Evolutionary conservation across 306 rosid species (phyloP), one percentile per base, ranked within the genome.

Genomic region (Vicia sativa): DNA sequence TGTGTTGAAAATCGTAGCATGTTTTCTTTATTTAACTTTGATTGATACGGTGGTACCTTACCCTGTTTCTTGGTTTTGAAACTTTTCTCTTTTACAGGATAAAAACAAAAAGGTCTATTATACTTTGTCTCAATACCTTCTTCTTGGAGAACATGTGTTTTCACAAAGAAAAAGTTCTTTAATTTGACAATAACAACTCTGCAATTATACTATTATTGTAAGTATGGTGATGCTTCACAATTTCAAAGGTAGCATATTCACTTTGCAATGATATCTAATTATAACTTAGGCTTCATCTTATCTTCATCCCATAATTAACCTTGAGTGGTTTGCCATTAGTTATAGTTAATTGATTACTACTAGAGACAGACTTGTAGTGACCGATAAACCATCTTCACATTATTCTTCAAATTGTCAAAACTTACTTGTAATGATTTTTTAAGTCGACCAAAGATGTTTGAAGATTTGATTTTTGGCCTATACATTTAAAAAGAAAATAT

Each of bases 31-130:
- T 49, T 49, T 49, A 49, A 49, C 56, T 49, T 49, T 68, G 46
- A 28, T 66, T 23, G 46, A 57, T 37, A 44, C 63, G 62, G n/a
- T 50, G 49, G 71, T 73, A 39, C 81, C 79, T 76, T 72, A 28
- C 79, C 65, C 76, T 42, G 65, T 44, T 62, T 46, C 23, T 39
- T 38, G 78, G 65, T 72, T 72, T 72, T 67, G 25, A 44, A 39
- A 48, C 66, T 80, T 76, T 37, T 39, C 60, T 55, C 69, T 80
- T 66, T 63, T 68, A 67, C 26, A 21, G 48, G 18, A 23, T 29
- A 62, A 76, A 58, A 65, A 66, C 10, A 55, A 26, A 34, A 71
- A 71, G 45, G 62, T 37, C 29, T 9, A 35, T 19, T 41, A 43
- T 66, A 43, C 26, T 54, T 74, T 64, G 73, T 65, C 71, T 44